These are phyloP conservation scores for Peltaster fructicola DNA, from an alignment of 2,329 filamentous ascomycete genomes.

Conservation along the genomic window DNA sequence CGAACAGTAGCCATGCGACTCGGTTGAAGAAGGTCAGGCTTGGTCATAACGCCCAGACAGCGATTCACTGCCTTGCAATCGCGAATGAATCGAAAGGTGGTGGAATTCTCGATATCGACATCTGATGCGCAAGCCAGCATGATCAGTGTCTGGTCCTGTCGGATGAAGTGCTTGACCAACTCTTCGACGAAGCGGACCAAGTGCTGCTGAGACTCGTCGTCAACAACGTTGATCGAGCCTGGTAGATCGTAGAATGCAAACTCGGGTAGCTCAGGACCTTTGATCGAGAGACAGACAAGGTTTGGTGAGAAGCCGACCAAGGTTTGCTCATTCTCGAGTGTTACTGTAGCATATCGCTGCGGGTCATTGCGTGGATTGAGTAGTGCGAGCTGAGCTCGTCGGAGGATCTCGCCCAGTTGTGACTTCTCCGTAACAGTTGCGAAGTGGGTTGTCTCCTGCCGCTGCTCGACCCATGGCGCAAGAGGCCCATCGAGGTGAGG, in stretches of 20 bases:
- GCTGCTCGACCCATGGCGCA: background rate
- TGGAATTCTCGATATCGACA: slow-evolving; percentile 58
- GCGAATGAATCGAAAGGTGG: slow-evolving; percentile 45
- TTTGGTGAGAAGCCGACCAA: slow-evolving; percentile 74
- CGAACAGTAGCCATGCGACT: slow-evolving; percentile 14
- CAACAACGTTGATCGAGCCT: slow-evolving; percentile 57
- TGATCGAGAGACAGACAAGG: slow-evolving; percentile 58
- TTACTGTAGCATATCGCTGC: slow-evolving; percentile 17
- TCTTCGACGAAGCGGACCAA: slow-evolving; percentile 56
- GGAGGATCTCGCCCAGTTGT: slow-evolving; percentile 49
- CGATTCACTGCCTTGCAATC: slow-evolving; percentile 23
- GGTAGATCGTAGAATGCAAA: slow-evolving; percentile 75
- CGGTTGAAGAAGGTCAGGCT: slow-evolving; percentile 52
- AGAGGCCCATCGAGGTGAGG: slow-evolving; percentile 25
- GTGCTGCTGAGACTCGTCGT: slow-evolving; percentile 42
- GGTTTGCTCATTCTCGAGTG: no score
- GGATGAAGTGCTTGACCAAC: slow-evolving; percentile 52
- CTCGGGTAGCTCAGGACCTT: slow-evolving; percentile 50
- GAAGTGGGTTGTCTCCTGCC: slow-evolving; percentile 35
- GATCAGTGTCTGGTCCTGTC: slow-evolving; percentile 52
- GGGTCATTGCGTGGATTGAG: slow-evolving; percentile 46
- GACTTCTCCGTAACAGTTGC: slow-evolving; percentile 42
- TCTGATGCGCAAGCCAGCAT: slow-evolving; percentile 65
- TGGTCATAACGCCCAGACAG: slow-evolving; percentile 50
- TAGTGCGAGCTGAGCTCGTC: slow-evolving; percentile 60